phyloP scores from a whole-genome alignment of 2,329 filamentous ascomycete species.

The Xylogone sp. region DNA sequence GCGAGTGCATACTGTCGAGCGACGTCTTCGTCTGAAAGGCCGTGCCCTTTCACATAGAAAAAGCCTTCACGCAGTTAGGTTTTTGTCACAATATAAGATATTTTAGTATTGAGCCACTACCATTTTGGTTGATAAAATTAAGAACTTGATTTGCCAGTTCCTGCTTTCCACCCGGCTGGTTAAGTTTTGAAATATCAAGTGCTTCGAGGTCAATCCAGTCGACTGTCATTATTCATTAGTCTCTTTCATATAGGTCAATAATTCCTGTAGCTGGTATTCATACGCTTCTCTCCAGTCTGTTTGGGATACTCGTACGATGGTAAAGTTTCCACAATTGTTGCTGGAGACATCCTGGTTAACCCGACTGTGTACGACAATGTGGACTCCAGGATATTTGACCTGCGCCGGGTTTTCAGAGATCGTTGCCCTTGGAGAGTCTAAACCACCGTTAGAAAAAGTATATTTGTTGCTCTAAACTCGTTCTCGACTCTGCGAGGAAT shows the following conservation, averaged over 20 bases:
- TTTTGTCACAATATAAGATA: neutral
- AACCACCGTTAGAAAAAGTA: no score
- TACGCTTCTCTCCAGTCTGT: constrained; percentile 8
- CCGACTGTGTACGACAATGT: no score
- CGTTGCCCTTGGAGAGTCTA: no score
- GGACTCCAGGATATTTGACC: no score
- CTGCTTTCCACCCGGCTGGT: constrained; percentile 44
- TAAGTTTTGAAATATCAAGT: constrained; percentile 45
- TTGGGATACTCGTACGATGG: constrained; percentile 6
- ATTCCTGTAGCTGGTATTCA: neutral
- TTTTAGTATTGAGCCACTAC: constrained; percentile 8
- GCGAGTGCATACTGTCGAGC: constrained; percentile 56
- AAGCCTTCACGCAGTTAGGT: constrained; percentile 39
- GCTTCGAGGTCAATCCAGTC: constrained; percentile 49
- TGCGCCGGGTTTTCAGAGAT: no score
- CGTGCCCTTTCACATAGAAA: constrained; percentile 60
- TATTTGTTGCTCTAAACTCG: no score
- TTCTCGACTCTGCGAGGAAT: neutral
- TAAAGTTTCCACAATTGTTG: neutral
- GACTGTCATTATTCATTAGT: constrained; percentile 33
- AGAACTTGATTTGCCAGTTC: constrained; percentile 44
- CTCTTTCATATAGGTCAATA: constrained; percentile 31
- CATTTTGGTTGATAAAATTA: constrained; percentile 36
- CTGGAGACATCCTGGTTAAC: neutral
- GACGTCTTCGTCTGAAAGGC: constrained; percentile 52